These are phyloP conservation scores for Exutisphaerella laricina DNA, from an alignment of 2,329 filamentous ascomycete species.

Conservation along the genomic window DNA sequence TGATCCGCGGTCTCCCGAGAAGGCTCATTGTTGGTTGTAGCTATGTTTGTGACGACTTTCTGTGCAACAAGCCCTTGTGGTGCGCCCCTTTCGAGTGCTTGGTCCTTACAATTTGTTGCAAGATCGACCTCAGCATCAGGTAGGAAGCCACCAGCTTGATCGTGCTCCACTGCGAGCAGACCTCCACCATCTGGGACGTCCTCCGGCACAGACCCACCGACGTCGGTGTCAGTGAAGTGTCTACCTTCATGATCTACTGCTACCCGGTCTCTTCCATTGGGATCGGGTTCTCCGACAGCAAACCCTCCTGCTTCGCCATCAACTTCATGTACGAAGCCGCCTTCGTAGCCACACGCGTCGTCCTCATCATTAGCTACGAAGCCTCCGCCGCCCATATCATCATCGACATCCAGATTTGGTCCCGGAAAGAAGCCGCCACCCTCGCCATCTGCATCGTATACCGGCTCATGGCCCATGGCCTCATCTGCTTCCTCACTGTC, in stretches of 20 bases:
- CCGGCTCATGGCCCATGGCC: slow-evolving; percentile 9
- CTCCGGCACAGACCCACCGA: slow-evolving; percentile 15
- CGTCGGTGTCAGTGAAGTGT: too few relatives aligned
- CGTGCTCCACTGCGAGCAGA: not conserved
- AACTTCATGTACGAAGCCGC: slow-evolving; percentile 14
- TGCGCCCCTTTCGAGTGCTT: not conserved
- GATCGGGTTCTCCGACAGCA: slow-evolving; percentile 17
- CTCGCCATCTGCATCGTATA: slow-evolving; percentile 25
- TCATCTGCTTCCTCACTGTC: slow-evolving; percentile 21
- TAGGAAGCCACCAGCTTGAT: slow-evolving; percentile 16
- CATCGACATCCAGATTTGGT: slow-evolving; percentile 33
- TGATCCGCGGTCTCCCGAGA: slow-evolving; percentile 4
- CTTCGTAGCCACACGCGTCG: slow-evolving; percentile 11
- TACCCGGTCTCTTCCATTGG: too few relatives aligned
- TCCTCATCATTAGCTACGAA: slow-evolving; percentile 16
- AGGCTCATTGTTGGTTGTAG: not conserved
- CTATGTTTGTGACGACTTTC: not conserved
- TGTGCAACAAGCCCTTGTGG: not conserved
- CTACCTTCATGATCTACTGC: too few relatives aligned
- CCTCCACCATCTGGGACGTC: slow-evolving; percentile 12
- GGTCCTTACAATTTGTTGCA: not conserved
- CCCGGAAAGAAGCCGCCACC: slow-evolving; percentile 26
- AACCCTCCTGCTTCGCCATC: slow-evolving; percentile 10
- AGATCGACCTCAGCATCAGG: slow-evolving; percentile 19
- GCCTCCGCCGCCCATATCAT: slow-evolving; percentile 21